Conservation (phyloP, 106 monocot species). For the Apostasia shenzhenica region DNA sequence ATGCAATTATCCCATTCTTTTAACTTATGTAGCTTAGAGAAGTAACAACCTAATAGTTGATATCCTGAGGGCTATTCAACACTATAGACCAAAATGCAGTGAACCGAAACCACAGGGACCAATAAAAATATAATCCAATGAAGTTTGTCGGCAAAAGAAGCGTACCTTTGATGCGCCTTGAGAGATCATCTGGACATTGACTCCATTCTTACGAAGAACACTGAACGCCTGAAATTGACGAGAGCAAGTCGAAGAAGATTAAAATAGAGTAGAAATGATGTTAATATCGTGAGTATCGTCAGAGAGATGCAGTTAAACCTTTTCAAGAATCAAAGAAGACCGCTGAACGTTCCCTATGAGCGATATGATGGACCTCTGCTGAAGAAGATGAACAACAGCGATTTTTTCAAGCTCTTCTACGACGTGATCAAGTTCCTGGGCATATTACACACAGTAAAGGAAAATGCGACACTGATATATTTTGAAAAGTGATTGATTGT, state of each 20-base stretch:
- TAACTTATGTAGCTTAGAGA: neutral
- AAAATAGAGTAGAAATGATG: neutral
- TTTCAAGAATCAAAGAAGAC: constrained; percentile 78
- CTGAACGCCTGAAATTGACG: constrained; percentile 48
- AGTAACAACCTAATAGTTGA: neutral
- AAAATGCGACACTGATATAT: neutral
- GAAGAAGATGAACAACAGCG: constrained; percentile 73
- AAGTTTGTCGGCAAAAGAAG: neutral
- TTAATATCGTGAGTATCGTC: neutral
- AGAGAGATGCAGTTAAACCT: constrained; percentile 22
- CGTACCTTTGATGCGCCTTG: constrained; percentile 96
- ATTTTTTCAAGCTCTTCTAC: constrained; percentile 94
- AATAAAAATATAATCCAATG: no score
- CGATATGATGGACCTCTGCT: constrained; percentile 78
- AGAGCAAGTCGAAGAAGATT: neutral
- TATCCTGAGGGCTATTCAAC: neutral
- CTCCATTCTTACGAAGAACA: constrained; percentile 59
- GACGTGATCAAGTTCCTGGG: constrained; percentile 61
- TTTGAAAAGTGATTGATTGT: no score
- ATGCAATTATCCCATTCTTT: no score
- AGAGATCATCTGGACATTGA: constrained; percentile 98
- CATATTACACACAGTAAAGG: neutral
- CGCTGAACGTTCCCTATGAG: constrained; percentile 86
- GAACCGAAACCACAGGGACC: neutral
- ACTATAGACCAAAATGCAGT: neutral